These are phyloP conservation scores for Hypoxylon sp. DNA, from an alignment of 2,329 filamentous ascomycete genomes.

Conservation along the genomic window DNA sequence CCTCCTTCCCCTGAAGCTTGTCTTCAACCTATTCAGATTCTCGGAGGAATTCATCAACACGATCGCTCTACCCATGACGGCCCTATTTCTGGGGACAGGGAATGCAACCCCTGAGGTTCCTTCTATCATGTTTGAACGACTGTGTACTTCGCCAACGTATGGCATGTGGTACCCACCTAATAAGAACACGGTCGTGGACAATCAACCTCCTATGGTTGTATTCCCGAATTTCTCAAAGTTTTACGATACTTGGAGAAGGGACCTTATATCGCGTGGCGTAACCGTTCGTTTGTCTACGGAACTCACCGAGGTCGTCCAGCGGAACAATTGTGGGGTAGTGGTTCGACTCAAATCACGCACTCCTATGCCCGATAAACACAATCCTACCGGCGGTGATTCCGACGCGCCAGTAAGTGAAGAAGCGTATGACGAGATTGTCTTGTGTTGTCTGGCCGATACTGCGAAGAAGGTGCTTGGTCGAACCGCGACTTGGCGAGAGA, in stretches of 20 bases:
- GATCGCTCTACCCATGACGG: conserved; percentile 56
- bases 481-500: conserved; percentile 73
- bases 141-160: conserved; percentile 63
- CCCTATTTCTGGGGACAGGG: conserved; percentile 55
- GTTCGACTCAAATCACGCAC: conserved; percentile 61
- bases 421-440: conserved; percentile 75
- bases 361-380: conserved; percentile 53
- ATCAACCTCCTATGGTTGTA: conserved; percentile 71
- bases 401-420: conserved; percentile 64
- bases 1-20: conserved; percentile 60
- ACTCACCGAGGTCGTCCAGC: conserved; percentile 63
- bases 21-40: conserved; percentile 53
- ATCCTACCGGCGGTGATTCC: conserved; percentile 51
- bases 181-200: conserved; percentile 55
- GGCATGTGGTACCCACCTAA: conserved; percentile 70
- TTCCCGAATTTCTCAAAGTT: conserved; percentile 71
- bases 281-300: conserved; percentile 68
- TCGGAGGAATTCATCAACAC: conserved; percentile 54
- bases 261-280: conserved; percentile 65
- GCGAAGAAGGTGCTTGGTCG: conserved; percentile 72
- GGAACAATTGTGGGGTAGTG: conserved; percentile 65
- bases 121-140: conserved; percentile 55
- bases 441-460: conserved; percentile 76
- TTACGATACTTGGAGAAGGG: conserved; percentile 67
- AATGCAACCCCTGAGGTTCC: conserved; percentile 55